Base-by-base conservation (phyloP, 345 rosid species). In the Leavenworthia alabamica region DNA sequence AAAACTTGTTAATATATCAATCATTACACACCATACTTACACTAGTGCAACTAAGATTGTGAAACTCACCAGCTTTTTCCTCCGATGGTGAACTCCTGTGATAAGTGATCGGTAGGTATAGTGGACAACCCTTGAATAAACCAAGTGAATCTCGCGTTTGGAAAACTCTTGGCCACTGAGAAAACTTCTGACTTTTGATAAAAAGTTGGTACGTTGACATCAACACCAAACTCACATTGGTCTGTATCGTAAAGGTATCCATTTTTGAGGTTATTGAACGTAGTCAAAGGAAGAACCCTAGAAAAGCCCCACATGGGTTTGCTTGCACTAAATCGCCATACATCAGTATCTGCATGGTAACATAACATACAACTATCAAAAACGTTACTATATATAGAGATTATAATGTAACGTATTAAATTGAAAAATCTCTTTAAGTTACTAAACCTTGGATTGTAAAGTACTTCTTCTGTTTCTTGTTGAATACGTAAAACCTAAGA, bases 271-370 rank as follows among this genome's bases (percentile, higher is more conserved):
- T 47, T n/a, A 16, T 47, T 47, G n/a, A 47, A 47, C 11, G 32
- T 24, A 7, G 16, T 24, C 16, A 56, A 22, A 23, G 48, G 47
- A 11, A 56, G 48, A 23, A 40, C 62, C 8, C 31, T 27, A 56
- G 48, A 40, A n/a, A 56, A 56, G 5, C 48, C 62, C 62, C 62
- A 40, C 62, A 56, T 56, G 9, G 36, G 24, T 40, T 40, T 40
- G 24, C 5, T 8, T 13, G 15, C 47, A n/a, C 12, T 40, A 24
- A 39, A 56, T 56, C 23, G 47, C 62, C 62, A 56, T 13, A 40
- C 62, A 56, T 47, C 32, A 1, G 52, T 12, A 47, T 47, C 32
- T 47, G 8, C 31, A 46, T 27, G 28, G 49, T 10, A 45, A 45
- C 8, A 45, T 28, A 14, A 22, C 4, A 20, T 19, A 16, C 7